These are phyloP conservation scores for Knufia fluminis DNA, from an alignment of 2,329 filamentous ascomycete genomes.

Conservation along the genomic window DNA sequence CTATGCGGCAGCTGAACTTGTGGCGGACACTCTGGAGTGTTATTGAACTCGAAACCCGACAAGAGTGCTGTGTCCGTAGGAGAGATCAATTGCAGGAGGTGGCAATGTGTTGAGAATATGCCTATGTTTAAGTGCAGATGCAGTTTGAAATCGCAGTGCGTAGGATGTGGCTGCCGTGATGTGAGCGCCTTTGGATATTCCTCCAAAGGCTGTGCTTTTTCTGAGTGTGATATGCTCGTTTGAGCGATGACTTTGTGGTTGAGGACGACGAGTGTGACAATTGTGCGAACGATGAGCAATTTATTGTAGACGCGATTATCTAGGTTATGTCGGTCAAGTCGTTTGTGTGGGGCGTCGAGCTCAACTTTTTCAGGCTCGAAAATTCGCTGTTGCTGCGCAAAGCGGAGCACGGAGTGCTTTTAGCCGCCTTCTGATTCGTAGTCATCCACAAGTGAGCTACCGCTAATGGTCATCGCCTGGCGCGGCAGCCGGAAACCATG, in stretches of 20 bases:
- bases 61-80: constrained; percentile 14
- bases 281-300: constrained; percentile 9
- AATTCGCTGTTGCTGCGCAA: not conserved
- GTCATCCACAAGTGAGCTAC: not conserved
- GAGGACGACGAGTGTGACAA: not conserved
- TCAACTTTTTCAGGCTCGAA: constrained; percentile 9
- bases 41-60: constrained; percentile 17
- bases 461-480: not conserved
- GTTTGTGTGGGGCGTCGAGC: not conserved
- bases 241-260: not conserved
- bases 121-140: constrained; percentile 34
- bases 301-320: not conserved
- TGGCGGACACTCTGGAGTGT: constrained; percentile 42
- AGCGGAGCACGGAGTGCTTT: not conserved
- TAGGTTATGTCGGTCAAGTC: not conserved
- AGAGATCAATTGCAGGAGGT: constrained; percentile 31
- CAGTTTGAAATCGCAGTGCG: constrained; percentile 32
- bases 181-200: constrained; percentile 18
- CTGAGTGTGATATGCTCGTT: constrained; percentile 3
- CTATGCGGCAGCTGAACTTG: constrained; percentile 98
- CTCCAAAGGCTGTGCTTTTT: constrained; percentile 18
- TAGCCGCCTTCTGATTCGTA: not conserved
- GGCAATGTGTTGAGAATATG: constrained; percentile 41
- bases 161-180: constrained; percentile 23
- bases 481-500: not conserved